phyloP scores from a whole-genome alignment of 2,329 filamentous ascomycete genomes.

The Aureobasidium vineae region DNA sequence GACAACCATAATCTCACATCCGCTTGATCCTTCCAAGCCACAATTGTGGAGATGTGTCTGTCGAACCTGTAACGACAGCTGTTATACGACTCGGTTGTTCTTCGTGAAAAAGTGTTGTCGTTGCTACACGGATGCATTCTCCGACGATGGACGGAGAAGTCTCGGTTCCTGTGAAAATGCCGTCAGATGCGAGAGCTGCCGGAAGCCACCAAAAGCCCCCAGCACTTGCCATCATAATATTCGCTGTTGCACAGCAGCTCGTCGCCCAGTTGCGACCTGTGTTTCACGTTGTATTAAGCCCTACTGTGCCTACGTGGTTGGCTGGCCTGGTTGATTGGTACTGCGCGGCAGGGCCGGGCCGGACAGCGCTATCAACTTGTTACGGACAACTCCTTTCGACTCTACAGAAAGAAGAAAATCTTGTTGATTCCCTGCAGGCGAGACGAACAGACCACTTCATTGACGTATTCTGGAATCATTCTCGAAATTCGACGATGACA shows the following conservation, averaged over 20 bases:
- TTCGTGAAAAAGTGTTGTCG: neutral
- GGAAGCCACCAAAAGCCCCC: neutral
- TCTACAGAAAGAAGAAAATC: neutral
- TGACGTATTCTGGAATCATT: slow-evolving; percentile 1
- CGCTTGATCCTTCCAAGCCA: neutral
- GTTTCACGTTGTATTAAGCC: neutral
- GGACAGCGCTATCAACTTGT: neutral
- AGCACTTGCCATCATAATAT: neutral
- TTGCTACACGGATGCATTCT: neutral
- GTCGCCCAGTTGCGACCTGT: neutral
- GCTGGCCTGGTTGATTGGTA: slow-evolving; percentile 5
- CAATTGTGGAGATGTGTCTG: neutral
- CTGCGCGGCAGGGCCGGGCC: slow-evolving; percentile 13
- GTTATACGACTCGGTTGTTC: neutral
- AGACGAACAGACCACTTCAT: neutral
- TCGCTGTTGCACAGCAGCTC: neutral
- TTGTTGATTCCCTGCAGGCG: neutral
- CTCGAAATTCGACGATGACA: neutral
- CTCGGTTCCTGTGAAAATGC: neutral
- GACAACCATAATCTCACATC: neutral
- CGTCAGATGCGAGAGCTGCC: neutral
- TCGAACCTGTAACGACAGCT: neutral
- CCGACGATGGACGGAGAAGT: slow-evolving; percentile 2
- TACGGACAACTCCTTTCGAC: neutral
- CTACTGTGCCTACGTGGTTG: neutral